Evolutionary conservation across 345 rosid genomes (phyloP).

Genomic region (Schrenkiella parvula): DNA sequence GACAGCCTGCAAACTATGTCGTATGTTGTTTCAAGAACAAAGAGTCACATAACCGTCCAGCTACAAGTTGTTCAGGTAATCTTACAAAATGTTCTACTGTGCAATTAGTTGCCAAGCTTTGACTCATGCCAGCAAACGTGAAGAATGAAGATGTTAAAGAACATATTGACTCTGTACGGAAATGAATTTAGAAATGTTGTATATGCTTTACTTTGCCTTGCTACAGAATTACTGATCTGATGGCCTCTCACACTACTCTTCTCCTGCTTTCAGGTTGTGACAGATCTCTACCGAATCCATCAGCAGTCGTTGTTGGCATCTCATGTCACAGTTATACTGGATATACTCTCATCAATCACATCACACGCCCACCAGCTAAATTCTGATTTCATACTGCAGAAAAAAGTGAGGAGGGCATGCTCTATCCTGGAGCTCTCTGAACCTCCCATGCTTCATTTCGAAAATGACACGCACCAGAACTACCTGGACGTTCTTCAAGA

Average conservation of each 20-base stretch:
- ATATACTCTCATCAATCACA: conserved; percentile 54
- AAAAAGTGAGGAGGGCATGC: conserved; percentile 74
- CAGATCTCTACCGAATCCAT: conserved; percentile 53
- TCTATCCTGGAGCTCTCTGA: conserved; percentile 63
- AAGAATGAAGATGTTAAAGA: not conserved
- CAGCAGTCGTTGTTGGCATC: conserved; percentile 46
- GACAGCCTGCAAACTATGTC: conserved; percentile 72
- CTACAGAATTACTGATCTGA: not conserved
- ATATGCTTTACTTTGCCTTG: not conserved
- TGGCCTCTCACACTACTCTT: not conserved
- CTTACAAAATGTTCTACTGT: conserved; percentile 1
- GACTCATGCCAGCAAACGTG: not conserved
- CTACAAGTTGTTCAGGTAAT: conserved; percentile 70
- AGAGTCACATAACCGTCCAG: conserved; percentile 74
- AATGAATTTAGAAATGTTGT: not conserved
- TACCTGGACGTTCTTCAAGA: conserved; percentile 64
- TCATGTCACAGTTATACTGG: conserved; percentile 44
- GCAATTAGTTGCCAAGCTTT: conserved; percentile 8
- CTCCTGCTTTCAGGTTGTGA: conserved; percentile 56
- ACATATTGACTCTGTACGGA: not conserved
- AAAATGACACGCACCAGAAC: conserved; percentile 73
- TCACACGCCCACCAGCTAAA: conserved; percentile 68
- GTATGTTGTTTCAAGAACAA: conserved; percentile 74
- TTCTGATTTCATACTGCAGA: conserved; percentile 45
- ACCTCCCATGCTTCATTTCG: conserved; percentile 86